Base-by-base conservation (phyloP, 495 filamentous ascomycete species). In the Penicillium canescens region DNA sequence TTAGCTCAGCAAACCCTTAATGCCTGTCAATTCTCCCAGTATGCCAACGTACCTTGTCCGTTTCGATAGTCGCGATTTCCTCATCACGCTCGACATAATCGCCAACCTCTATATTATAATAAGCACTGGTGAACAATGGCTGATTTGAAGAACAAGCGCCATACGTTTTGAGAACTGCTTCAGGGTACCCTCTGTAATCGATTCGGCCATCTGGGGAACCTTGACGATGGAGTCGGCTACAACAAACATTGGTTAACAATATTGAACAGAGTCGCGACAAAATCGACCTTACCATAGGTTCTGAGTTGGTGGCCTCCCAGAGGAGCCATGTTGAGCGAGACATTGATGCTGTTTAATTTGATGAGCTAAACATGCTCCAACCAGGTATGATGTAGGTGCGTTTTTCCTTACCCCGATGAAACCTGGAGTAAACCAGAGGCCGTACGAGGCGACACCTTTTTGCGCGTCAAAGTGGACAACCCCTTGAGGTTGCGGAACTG, bases 21-120 rank as follows among this genome's bases (percentile, higher is more conserved):
- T 36, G 0, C 28, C 28, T 24, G 20, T 21, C 45, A 42, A 28
- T 18, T 54, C 10, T 11, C 4, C 21, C 24, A 20, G 18, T 7
- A 8, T 46, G 33, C 14, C 7, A 12, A 34, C 41, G 56, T 79
- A 92, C 92, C 89, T 99, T 99, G 80, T 99, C 95, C n/a, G 94
- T 99, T 74, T 99, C 94, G 67, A 99, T 99, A 33, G 95, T 96
- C 26, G 94, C 95, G 66, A 99, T 94, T 70, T 98, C 95, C 72
- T 99, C 95, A 65, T 98, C 95, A 65, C 87, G 86, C 76, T 94
- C 90, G 13, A 99, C 92, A 61, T 82, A 94, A 75, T 99, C 95
- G 50, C 94, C 94, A 67, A 96, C 78, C 75, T 96, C 84, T 86
- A 46, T 26, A 56, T 38, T 31, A 45, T 1, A 35, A 48, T 77